A percentile compares a stretch with the other conserved stretches of the same genome.
Evolutionary conservation across 768 basidiomycete species (phyloP).

Genomic region (Mrakia gelida): DNA sequence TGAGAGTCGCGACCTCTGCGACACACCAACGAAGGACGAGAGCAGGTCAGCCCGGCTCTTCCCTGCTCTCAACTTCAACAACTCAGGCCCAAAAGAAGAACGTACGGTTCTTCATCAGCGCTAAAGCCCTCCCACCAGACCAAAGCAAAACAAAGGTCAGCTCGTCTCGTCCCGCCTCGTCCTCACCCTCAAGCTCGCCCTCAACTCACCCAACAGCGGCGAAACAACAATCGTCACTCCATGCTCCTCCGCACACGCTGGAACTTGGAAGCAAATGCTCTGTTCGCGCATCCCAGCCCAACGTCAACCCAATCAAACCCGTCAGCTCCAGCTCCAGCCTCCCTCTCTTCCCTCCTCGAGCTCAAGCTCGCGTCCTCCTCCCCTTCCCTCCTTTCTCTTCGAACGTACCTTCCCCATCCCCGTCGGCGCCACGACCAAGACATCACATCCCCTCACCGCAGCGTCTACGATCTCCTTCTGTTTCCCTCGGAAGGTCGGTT

Average conservation of each 20-base stretch:
- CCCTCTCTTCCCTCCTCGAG: neutral
- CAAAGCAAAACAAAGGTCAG: neutral
- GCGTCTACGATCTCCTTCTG: slow-evolving; percentile 72
- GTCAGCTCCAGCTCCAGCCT: no score
- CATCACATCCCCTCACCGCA: slow-evolving; percentile 56
- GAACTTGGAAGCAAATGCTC: slow-evolving; percentile 83
- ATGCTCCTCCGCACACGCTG: slow-evolving; percentile 64
- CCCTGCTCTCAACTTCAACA: neutral
- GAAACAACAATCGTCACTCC: slow-evolving; percentile 74
- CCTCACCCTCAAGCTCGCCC: neutral
- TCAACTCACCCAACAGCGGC: slow-evolving; percentile 61
- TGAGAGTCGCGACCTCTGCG: slow-evolving; percentile 34
- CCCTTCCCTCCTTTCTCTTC: neutral
- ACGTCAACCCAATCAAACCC: neutral
- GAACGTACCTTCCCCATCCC: slow-evolving; percentile 75
- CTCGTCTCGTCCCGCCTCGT: no score
- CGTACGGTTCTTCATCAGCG: slow-evolving; percentile 77
- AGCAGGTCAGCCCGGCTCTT: neutral
- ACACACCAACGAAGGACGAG: neutral
- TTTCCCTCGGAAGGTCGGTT: slow-evolving; percentile 65
- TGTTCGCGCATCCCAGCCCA: slow-evolving; percentile 39
- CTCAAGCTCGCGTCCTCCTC: neutral
- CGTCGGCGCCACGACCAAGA: slow-evolving; percentile 61
- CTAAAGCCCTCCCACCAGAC: slow-evolving; percentile 44
- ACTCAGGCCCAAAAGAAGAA: neutral